Evolutionary conservation across 306 rosid genomes (phyloP), one percentile per base, ranked within the genome.

Genomic region (Albizia julibrissin): DNA sequence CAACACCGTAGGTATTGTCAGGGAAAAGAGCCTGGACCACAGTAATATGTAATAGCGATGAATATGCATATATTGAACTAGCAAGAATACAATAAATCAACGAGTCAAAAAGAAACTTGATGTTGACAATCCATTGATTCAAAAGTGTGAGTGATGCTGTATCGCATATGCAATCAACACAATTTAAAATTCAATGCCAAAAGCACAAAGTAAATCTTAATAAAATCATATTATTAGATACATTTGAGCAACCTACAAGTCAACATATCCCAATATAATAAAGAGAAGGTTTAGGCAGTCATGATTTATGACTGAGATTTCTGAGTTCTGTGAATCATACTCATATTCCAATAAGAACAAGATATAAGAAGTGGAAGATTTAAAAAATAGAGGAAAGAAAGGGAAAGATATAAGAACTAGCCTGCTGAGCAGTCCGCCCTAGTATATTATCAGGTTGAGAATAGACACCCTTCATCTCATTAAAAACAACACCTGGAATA

Each of bases 401-500:
- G 78, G 54, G 29, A 13, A 49, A 79, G 83, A 19, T 44, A 59
- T 69, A 29, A 77, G 34, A 84, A 85, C 93, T 91, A 85, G 91
- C 98, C 97, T 93, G 99, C 76, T 93, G 99, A 83, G 99, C 84
- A 75, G 87, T 58, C 76, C 97, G 93, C 34, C 97, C 97, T 74
- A 95, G 87, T 76, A 95, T 89, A 78, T 93, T 92, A 85, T 95
- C 99, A 31, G 97, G 98, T 85, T 95, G 98, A 86, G 99, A 95
- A 87, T 95, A 95, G 70, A 93, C 99, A 67, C 98, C 98, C 84
- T 95, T 95, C 99, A 95, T 95, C 92, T 95, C 98, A 83, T 95
- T 95, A 86, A 95, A 95, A 72, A 95, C 99, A 84, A 95, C 99
- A 83, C 99, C 99, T 93, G 76, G 64, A 87, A 89, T 68, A 26